Evolutionary conservation across 2,329 filamentous ascomycete species (phyloP).

Genomic region (Trichophyton schoenleinii): DNA sequence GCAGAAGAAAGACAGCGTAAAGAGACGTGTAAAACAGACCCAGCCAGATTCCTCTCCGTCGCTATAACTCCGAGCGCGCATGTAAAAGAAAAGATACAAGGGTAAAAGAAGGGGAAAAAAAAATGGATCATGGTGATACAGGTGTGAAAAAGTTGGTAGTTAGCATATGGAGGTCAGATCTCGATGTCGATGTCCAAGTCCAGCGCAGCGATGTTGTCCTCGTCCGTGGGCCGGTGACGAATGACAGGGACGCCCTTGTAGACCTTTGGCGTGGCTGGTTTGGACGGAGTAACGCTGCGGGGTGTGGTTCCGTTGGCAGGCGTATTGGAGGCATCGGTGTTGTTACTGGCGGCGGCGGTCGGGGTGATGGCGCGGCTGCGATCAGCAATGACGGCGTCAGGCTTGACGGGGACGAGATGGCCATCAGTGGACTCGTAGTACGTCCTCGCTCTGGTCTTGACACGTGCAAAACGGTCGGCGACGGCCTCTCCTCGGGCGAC

Average conservation of each 20-base stretch:
- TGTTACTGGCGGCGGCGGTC: slow-evolving; percentile 11
- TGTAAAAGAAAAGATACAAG: neutral
- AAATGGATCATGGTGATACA: neutral
- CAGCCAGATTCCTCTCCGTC: neutral
- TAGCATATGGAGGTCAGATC: slow-evolving; percentile 9
- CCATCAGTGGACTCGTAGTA: slow-evolving; percentile 50
- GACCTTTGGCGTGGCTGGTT: slow-evolving; percentile 27
- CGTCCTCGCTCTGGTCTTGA: slow-evolving; percentile 56
- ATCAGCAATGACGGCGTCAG: slow-evolving; percentile 38
- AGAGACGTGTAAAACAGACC: neutral
- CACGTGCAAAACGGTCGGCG: slow-evolving; percentile 43
- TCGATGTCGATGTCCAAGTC: slow-evolving; percentile 90
- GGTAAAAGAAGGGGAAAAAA: neutral
- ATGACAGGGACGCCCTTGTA: slow-evolving; percentile 51
- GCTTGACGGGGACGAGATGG: slow-evolving; percentile 26
- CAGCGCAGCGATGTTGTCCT: slow-evolving; percentile 80
- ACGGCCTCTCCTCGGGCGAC: slow-evolving; percentile 52
- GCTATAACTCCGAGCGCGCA: neutral
- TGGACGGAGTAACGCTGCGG: slow-evolving; percentile 25
- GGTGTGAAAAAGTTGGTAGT: neutral
- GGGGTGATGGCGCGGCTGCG: slow-evolving; percentile 38
- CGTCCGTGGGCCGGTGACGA: slow-evolving; percentile 66
- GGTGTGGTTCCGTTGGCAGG: slow-evolving; percentile 44
- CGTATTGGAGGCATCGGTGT: slow-evolving; percentile 38
- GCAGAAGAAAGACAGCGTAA: neutral